Evolutionary conservation across 2,329 filamentous ascomycete genomes (phyloP).

Genomic region (Drechslerella coelobrocha): DNA sequence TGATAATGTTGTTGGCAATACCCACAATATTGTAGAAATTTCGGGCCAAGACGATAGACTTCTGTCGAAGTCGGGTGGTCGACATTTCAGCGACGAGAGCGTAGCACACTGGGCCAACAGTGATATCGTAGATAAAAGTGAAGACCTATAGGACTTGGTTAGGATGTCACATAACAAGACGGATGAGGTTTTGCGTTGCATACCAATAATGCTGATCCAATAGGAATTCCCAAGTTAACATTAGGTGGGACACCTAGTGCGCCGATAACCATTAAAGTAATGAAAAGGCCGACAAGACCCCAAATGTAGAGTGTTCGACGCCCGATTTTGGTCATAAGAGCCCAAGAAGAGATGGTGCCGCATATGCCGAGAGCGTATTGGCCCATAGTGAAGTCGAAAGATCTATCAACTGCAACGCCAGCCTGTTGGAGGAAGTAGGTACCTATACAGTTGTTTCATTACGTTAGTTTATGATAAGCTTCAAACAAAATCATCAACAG

Average conservation of each 20-base stretch:
- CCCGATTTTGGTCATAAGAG: conserved; percentile 62
- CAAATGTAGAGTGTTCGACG: conserved; percentile 63
- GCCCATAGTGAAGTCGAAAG: conserved; percentile 63
- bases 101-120: conserved; percentile 66
- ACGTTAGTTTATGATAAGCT: conserved; percentile 59
- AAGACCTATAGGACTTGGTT: conserved; percentile 57
- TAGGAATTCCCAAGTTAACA: conserved; percentile 26
- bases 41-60: conserved; percentile 65
- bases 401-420: conserved; percentile 57
- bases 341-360: conserved; percentile 64
- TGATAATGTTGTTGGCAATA: conserved; percentile 59
- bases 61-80: conserved; percentile 64
- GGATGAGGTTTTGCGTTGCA: neutral
- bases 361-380: conserved; percentile 69
- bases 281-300: conserved; percentile 60
- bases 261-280: conserved; percentile 56
- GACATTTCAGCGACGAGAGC: conserved; percentile 65
- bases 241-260: conserved; percentile 39
- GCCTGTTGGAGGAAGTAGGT: conserved; percentile 63
- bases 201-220: conserved; percentile 36
- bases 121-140: conserved; percentile 65
- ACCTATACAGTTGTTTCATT: conserved; percentile 39
- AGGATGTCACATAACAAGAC: neutral
- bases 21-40: conserved; percentile 63
- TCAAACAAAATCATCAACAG: neutral